Percentiles rank a stretch among this genome's conserved stretches.
Evolutionary conservation across 257 asterid species (phyloP).

Genomic region (Nicotiana noctiflora): DNA sequence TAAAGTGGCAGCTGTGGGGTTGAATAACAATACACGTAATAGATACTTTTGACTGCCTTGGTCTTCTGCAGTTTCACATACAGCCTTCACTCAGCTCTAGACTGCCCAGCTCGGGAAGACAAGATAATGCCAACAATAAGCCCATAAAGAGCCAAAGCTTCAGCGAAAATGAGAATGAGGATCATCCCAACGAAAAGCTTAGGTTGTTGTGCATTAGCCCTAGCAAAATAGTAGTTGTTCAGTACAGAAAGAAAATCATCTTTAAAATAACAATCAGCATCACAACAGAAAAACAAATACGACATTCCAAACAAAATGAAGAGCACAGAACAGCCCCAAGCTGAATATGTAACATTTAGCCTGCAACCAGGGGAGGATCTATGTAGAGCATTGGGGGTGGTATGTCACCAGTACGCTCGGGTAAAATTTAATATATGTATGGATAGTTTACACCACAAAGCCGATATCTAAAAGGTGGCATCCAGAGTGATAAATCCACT

Average conservation of each 20-base stretch:
- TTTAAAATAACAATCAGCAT: neutral
- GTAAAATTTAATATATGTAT: too few relatives aligned
- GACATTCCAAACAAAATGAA: neutral
- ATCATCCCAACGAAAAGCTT: constrained; percentile 77
- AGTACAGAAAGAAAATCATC: neutral
- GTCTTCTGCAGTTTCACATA: neutral
- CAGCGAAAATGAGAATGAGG: constrained; percentile 69
- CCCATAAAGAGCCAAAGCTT: constrained; percentile 70
- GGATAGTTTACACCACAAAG: too few relatives aligned
- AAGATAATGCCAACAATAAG: constrained; percentile 65
- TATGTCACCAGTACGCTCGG: too few relatives aligned
- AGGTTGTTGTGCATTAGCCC: constrained; percentile 74
- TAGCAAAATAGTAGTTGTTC: constrained; percentile 16
- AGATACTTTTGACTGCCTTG: neutral
- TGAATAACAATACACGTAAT: neutral
- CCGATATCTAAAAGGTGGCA: too few relatives aligned
- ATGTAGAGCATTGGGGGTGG: too few relatives aligned
- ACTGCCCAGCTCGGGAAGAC: constrained; percentile 75
- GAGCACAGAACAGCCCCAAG: neutral
- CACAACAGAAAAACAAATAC: neutral
- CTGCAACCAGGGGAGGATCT: neutral
- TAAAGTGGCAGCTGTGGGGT: neutral
- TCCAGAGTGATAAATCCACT: too few relatives aligned
- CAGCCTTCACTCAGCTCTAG: constrained; percentile 48
- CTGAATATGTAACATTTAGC: neutral